Evolutionary conservation across 2,329 filamentous ascomycete genomes (phyloP), one percentile per base, ranked within the genome.

Genomic region (Colletotrichum kahawae): DNA sequence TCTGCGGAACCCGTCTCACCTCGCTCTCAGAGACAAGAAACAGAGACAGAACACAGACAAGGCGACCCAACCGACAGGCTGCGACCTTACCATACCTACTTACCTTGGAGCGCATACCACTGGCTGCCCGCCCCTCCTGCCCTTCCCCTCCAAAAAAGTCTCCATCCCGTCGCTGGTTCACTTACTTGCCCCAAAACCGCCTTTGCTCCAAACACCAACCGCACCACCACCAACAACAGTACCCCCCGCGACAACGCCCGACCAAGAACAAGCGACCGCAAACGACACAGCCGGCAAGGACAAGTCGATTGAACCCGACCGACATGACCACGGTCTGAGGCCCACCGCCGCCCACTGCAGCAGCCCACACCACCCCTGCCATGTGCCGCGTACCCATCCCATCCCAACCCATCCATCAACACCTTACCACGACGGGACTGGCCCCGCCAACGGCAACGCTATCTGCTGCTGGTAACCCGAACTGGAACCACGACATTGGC

Each of bases 321-420:
- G 33, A 69, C 57, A 74, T 74, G 70, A 65, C 70, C 38, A 70
- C 64, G 38, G 70, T 74, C 74, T 69, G 38, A 69, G 70, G 66
- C 65, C 74, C 59, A 38, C 59, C 57, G 59, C 70, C 69, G 51
- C 67, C 59, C 56, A 21, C 29, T 27, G 51, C 54, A 67, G 57
- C 48, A 69, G 57, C 71, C 71, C 71, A 72, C 73, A 67, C 69
- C 57, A 75, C 73, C 71, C 74, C 60, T 74, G 74, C 74, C 74
- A 74, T 74, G 70, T 70, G 74, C 74, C 66, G 74, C 74, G 74
- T 74, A 76, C 63, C 73, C 73, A 71, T 66, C 54, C 54, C 34
- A 60, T 31, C 67, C 67, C 62, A 63, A 24, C 38, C 70, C 38
- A 56, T 57, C 57, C 73, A 68, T 62, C 67, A 54, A 60, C 21